These are phyloP conservation scores for Boletus tomentosulus DNA, from an alignment of 768 basidiomycete species.

Conservation along the genomic window DNA sequence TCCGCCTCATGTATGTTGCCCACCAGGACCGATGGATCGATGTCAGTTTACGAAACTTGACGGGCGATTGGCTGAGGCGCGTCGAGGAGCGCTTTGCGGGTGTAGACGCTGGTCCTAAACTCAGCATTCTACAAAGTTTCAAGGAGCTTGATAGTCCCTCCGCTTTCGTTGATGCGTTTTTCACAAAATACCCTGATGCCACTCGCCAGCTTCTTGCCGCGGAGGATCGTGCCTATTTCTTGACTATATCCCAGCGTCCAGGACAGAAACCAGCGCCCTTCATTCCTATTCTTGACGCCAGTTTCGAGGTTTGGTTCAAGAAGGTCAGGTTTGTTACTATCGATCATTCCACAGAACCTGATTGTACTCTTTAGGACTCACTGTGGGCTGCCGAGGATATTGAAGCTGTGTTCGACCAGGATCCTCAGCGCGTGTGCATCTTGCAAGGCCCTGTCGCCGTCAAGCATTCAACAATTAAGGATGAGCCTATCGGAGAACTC, in stretches of 20 bases:
- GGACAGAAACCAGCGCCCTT: slow-evolving; percentile 99
- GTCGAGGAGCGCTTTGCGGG: slow-evolving; percentile 95
- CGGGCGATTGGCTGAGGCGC: slow-evolving; percentile 95
- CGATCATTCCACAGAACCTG: slow-evolving; percentile 1
- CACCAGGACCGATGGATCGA: slow-evolving; percentile 96
- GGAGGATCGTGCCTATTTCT: slow-evolving; percentile 94
- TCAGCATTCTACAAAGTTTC: slow-evolving; percentile 84
- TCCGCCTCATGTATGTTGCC: slow-evolving; percentile 89
- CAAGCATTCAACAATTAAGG: slow-evolving; percentile 81
- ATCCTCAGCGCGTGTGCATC: slow-evolving; percentile 96
- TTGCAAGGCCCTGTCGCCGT: slow-evolving; percentile 95
- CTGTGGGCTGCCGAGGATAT: slow-evolving; percentile 98
- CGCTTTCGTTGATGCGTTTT: slow-evolving; percentile 76
- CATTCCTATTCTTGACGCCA: slow-evolving; percentile 91
- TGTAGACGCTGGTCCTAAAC: slow-evolving; percentile 75
- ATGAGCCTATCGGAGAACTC: slow-evolving; percentile 91
- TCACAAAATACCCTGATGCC: slow-evolving; percentile 78
- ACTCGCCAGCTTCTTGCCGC: slow-evolving; percentile 83
- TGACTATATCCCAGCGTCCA: slow-evolving; percentile 91
- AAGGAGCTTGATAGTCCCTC: slow-evolving; percentile 76
- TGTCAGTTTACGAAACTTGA: slow-evolving; percentile 82
- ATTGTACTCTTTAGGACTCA: slow-evolving; percentile 61
- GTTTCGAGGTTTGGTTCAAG: slow-evolving; percentile 99
- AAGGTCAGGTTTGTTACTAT: slow-evolving; percentile 54
- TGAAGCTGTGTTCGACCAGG: slow-evolving; percentile 98